These are phyloP conservation scores for Astragalus glycyphyllos DNA, from an alignment of 306 rosid species.

Conservation along the genomic window DNA sequence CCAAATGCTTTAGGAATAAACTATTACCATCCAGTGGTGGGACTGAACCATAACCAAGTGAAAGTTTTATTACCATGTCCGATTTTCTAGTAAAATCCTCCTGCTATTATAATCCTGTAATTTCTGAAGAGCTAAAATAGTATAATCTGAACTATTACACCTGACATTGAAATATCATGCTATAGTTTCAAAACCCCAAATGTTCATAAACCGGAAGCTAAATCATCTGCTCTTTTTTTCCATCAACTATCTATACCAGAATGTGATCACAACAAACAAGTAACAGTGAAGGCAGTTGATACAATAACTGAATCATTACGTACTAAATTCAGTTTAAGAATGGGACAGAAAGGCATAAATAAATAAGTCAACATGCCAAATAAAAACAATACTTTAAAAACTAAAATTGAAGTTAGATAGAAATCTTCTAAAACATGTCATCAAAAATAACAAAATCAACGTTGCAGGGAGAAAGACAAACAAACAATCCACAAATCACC, in stretches of 20 bases:
- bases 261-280: slow-evolving; percentile 6
- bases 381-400: neutral
- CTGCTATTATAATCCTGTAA: neutral
- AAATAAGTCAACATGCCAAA: neutral
- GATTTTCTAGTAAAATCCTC: slow-evolving; percentile 3
- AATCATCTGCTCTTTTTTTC: neutral
- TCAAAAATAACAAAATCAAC: no score
- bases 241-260: neutral
- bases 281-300: slow-evolving; percentile 7
- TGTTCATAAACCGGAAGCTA: slow-evolving; percentile 5
- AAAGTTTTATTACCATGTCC: neutral
- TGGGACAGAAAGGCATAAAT: neutral
- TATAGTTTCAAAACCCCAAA: slow-evolving; percentile 10
- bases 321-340: slow-evolving; percentile 15
- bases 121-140: slow-evolving; percentile 1
- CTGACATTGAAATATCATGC: neutral
- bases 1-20: slow-evolving; percentile 29
- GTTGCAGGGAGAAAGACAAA: slow-evolving; percentile 2
- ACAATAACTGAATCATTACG: slow-evolving; percentile 20
- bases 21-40: slow-evolving; percentile 7
- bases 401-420: neutral
- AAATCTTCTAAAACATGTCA: slow-evolving; percentile 4
- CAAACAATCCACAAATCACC: slow-evolving; percentile 6
- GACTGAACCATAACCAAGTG: slow-evolving; percentile 8
- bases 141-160: slow-evolving; percentile 21